Evolutionary conservation across 768 basidiomycete genomes (phyloP).

Genomic region (Udeniomyces megalosporus): DNA sequence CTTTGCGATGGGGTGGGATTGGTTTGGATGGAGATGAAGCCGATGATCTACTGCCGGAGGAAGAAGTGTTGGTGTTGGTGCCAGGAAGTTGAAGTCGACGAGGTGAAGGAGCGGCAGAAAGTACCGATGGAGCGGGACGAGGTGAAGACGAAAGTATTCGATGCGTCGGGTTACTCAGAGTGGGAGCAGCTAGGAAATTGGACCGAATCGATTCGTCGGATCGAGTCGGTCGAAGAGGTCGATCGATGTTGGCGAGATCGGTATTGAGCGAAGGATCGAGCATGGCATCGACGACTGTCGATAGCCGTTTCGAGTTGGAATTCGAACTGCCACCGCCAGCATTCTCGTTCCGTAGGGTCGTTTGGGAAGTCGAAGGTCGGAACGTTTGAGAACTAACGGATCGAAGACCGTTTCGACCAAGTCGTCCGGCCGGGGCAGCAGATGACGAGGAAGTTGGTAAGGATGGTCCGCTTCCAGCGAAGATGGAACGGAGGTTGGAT

Average conservation of each 20-base stretch:
- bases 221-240: slow-evolving; percentile 1
- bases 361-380: slow-evolving; percentile 7
- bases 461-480: slow-evolving; percentile 63
- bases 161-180: neutral
- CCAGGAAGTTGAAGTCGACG: neutral
- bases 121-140: neutral
- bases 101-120: neutral
- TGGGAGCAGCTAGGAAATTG: neutral
- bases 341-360: slow-evolving; percentile 11
- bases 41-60: neutral
- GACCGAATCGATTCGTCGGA: slow-evolving; percentile 13
- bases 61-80: neutral
- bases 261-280: slow-evolving; percentile 11
- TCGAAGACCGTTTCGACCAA: slow-evolving; percentile 20
- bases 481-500: slow-evolving; percentile 58
- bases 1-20: neutral
- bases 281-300: slow-evolving; percentile 31
- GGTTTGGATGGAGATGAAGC: neutral
- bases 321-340: neutral
- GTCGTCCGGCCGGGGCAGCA: slow-evolving; percentile 15
- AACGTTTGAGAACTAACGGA: slow-evolving; percentile 18
- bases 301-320: slow-evolving; percentile 30
- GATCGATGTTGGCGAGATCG: neutral
- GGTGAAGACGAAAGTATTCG: neutral
- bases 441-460: slow-evolving; percentile 26